phyloP scores from a whole-genome alignment of 495 filamentous ascomycete genomes.

The Neurospora sublineolata region DNA sequence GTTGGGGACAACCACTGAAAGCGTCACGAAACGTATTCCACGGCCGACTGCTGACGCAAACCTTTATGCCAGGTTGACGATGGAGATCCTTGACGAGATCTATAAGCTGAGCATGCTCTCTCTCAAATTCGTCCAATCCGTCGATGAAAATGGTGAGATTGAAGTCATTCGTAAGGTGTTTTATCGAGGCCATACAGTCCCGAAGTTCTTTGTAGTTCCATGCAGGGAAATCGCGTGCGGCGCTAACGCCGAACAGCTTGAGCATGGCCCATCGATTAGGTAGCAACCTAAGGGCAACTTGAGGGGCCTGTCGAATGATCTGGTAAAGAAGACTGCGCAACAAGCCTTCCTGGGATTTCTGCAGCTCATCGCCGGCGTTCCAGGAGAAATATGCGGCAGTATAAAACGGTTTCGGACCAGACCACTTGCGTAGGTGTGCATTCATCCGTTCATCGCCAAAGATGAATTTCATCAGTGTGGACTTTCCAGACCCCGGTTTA shows the following conservation, averaged over 20 bases:
- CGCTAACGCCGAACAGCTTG: background rate
- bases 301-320: constrained; percentile 11
- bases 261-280: background rate
- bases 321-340: constrained; percentile 25
- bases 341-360: constrained; percentile 31
- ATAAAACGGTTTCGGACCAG: constrained; percentile 1
- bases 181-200: background rate
- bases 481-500: constrained; percentile 4
- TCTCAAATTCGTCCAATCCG: constrained; percentile 21
- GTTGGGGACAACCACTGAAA: constrained; percentile 8
- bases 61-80: constrained; percentile 13
- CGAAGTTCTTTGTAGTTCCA: background rate
- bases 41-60: constrained; percentile 34
- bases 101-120: constrained; percentile 14
- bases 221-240: background rate
- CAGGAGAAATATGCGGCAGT: constrained; percentile 31
- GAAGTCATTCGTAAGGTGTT: background rate
- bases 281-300: constrained; percentile 16
- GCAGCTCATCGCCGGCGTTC: constrained; percentile 20
- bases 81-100: background rate
- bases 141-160: constrained; percentile 33
- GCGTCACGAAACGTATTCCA: constrained; percentile 26
- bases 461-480: constrained; percentile 1
- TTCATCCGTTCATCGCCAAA: background rate
- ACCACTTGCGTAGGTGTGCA: background rate